phyloP scores from a whole-genome alignment of 179 eudicot species.

The Vitellaria paradoxa region DNA sequence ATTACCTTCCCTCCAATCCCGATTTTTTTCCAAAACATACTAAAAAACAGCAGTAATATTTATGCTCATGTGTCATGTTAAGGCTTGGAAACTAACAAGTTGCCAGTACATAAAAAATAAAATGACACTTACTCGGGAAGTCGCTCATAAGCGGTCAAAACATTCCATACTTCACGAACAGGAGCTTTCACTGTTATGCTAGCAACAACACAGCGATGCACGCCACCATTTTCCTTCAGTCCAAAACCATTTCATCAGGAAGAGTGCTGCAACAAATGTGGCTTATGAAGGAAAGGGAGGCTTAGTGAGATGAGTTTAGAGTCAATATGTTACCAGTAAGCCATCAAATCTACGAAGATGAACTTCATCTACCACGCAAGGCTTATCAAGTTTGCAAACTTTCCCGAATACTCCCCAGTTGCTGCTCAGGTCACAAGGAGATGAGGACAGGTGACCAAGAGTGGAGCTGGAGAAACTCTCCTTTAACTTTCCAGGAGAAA shows the following conservation, averaged over 20 bases:
- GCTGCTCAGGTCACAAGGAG: slow-evolving; percentile 50
- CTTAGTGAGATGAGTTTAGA: slow-evolving; percentile 16
- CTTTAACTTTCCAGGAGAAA: slow-evolving; percentile 31
- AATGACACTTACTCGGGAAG: slow-evolving; percentile 86
- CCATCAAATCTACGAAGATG: slow-evolving; percentile 99
- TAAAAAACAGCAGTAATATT: neutral
- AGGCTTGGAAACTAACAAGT: neutral
- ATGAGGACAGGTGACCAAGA: slow-evolving; percentile 47
- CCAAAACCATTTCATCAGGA: slow-evolving; percentile 32
- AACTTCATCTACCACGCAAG: slow-evolving; percentile 89
- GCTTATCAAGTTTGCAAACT: slow-evolving; percentile 67
- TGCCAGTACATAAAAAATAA: neutral
- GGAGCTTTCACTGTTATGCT: slow-evolving; percentile 97
- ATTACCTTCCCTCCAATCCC: neutral
- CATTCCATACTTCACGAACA: slow-evolving; percentile 91
- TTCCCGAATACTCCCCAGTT: slow-evolving; percentile 91
- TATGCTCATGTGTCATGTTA: neutral
- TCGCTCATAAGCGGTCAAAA: slow-evolving; percentile 87
- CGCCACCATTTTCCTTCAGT: slow-evolving; percentile 96
- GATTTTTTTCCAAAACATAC: too few species aligned
- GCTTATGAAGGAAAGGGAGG: slow-evolving; percentile 13
- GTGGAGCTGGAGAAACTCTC: slow-evolving; percentile 38
- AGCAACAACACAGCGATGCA: slow-evolving; percentile 91
- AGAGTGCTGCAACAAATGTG: slow-evolving; percentile 17
- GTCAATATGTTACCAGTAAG: slow-evolving; percentile 64